phyloP scores from a whole-genome alignment of 352 stramenopile genomes.

The Discostella stelligera region DNA sequence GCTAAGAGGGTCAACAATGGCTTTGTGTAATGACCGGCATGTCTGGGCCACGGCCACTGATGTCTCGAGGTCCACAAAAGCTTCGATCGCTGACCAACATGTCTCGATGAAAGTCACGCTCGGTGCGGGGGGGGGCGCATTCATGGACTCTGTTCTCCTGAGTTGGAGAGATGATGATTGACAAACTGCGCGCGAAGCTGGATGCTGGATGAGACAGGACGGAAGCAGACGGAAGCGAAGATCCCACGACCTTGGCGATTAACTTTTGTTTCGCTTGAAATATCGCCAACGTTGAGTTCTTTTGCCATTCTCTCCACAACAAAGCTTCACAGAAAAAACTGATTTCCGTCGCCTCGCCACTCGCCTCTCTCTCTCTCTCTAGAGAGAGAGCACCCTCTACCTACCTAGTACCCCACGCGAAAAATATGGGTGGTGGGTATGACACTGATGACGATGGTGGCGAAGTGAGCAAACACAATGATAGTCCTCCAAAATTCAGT shows the following conservation, averaged over 20 bases:
- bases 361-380: too few species aligned
- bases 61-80: conserved; percentile 16
- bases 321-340: too few species aligned
- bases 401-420: neutral
- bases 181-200: too few species aligned
- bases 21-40: conserved; percentile 2
- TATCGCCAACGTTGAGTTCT: too few species aligned
- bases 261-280: too few species aligned
- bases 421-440: neutral
- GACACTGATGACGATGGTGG: neutral
- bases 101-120: neutral
- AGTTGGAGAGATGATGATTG: too few species aligned
- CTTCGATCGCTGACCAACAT: conserved; percentile 17
- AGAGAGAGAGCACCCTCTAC: too few species aligned
- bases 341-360: too few species aligned
- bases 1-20: conserved; percentile 1
- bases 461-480: neutral
- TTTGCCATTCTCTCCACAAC: too few species aligned
- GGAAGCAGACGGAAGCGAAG: too few species aligned
- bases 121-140: neutral
- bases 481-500: neutral
- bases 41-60: conserved; percentile 15
- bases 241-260: too few species aligned
- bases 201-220: too few species aligned
- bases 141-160: neutral